These are phyloP conservation scores for Beauveria sp. DNA, from an alignment of 2,329 filamentous ascomycete species.

Conservation along the genomic window DNA sequence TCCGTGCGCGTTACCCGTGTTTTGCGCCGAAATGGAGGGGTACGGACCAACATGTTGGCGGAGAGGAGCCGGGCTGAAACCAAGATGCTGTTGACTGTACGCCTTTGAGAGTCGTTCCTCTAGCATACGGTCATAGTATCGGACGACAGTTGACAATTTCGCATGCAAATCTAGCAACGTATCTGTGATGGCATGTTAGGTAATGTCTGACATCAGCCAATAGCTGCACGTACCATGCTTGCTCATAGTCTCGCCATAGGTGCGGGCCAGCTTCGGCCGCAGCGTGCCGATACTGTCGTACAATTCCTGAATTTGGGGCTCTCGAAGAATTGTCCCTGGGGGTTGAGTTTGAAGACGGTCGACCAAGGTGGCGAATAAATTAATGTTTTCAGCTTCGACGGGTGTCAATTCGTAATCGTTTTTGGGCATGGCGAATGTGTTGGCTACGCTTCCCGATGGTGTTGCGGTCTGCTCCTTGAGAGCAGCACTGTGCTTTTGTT, in stretches of 20 bases:
- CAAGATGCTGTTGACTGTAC: slow-evolving; percentile 72
- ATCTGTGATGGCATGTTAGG: slow-evolving; percentile 43
- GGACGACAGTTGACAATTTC: slow-evolving; percentile 90
- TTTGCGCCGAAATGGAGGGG: slow-evolving; percentile 56
- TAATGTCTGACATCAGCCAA: neutral
- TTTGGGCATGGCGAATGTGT: slow-evolving; percentile 58
- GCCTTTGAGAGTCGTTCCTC: slow-evolving; percentile 91
- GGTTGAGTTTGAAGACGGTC: slow-evolving; percentile 92
- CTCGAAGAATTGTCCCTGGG: slow-evolving; percentile 88
- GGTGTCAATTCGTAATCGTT: slow-evolving; percentile 92
- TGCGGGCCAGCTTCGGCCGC: slow-evolving; percentile 86
- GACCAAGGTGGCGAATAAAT: slow-evolving; percentile 87
- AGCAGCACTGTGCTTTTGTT: slow-evolving; percentile 76
- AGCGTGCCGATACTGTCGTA: slow-evolving; percentile 96
- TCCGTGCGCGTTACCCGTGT: slow-evolving; percentile 39
- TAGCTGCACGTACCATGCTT: slow-evolving; percentile 68
- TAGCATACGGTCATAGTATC: slow-evolving; percentile 97
- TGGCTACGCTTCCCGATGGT: slow-evolving; percentile 28
- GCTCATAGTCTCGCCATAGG: slow-evolving; percentile 98
- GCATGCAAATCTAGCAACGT: slow-evolving; percentile 89
- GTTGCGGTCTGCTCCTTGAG: slow-evolving; percentile 69
- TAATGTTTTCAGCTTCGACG: slow-evolving; percentile 95
- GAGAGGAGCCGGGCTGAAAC: slow-evolving; percentile 50
- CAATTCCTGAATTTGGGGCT: slow-evolving; percentile 95
- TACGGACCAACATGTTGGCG: slow-evolving; percentile 57